A percentile compares a stretch with the other conserved stretches of the same genome.
Conservation (phyloP, 1,284 basidiomycete genomes). For the Anthracocystis panici-leucophaei region DNA sequence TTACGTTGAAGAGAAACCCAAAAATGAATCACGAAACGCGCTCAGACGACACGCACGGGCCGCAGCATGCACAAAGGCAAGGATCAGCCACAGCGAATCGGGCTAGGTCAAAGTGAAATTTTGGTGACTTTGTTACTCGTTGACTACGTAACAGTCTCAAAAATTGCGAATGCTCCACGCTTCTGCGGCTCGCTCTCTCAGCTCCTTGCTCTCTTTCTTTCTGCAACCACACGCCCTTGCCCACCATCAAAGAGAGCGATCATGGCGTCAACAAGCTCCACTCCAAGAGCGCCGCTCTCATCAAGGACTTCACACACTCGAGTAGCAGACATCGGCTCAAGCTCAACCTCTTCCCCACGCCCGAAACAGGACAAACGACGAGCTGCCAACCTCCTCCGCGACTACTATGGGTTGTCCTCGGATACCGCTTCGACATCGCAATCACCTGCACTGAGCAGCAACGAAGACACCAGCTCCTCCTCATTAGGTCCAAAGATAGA, state of each 20-base stretch:
- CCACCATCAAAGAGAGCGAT: background rate
- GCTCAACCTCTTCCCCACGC: slow-evolving; percentile 12
- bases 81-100: background rate
- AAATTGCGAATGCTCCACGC: background rate
- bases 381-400: slow-evolving; percentile 51
- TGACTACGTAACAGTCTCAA: background rate
- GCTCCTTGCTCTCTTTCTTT: background rate
- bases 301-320: slow-evolving; percentile 14
- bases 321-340: background rate
- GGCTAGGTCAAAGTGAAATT: no score
- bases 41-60: slow-evolving; percentile 9
- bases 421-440: slow-evolving; percentile 16
- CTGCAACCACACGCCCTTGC: background rate
- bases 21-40: background rate
- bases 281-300: slow-evolving; percentile 2
- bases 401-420: slow-evolving; percentile 62
- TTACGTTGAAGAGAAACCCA: no score
- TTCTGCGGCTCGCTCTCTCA: background rate
- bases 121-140: background rate
- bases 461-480: background rate
- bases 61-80: background rate
- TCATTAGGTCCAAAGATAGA: slow-evolving; percentile 19
- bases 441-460: slow-evolving; percentile 9
- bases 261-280: slow-evolving; percentile 12
- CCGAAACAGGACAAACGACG: slow-evolving; percentile 37